A percentile compares a stretch with the other conserved stretches of the same genome.
Evolutionary conservation across 2,329 filamentous ascomycete genomes (phyloP).

Genomic region (Aureobasidium sp.): DNA sequence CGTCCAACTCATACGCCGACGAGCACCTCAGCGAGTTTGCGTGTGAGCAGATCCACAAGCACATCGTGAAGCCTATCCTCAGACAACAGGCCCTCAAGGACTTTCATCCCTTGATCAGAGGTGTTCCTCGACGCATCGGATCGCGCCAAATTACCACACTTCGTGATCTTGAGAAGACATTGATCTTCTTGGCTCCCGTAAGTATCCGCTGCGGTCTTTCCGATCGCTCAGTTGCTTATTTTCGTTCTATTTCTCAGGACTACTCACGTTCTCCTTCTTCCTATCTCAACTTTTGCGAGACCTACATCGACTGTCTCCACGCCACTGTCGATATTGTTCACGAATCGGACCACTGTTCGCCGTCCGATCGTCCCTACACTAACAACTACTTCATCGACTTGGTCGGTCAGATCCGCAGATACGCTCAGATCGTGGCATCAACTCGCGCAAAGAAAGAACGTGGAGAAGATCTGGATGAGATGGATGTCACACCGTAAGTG

Average conservation of each 20-base stretch:
- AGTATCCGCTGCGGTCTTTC: slow-evolving; percentile 51
- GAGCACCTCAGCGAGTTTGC: slow-evolving; percentile 62
- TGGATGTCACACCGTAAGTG: slow-evolving; percentile 45
- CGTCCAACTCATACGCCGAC: slow-evolving; percentile 36
- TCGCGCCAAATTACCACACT: slow-evolving; percentile 84
- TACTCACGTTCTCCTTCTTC: slow-evolving; percentile 60
- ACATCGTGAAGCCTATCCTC: slow-evolving; percentile 71
- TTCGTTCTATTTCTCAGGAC: slow-evolving; percentile 62
- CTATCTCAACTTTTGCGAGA: slow-evolving; percentile 85
- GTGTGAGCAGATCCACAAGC: slow-evolving; percentile 69
- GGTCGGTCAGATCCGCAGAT: slow-evolving; percentile 72
- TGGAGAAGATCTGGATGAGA: slow-evolving; percentile 45
- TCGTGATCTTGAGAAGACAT: slow-evolving; percentile 86
- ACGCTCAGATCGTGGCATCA: slow-evolving; percentile 75
- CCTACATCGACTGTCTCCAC: slow-evolving; percentile 83
- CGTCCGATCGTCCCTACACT: slow-evolving; percentile 83
- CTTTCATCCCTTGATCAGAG: slow-evolving; percentile 72
- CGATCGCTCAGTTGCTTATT: slow-evolving; percentile 61
- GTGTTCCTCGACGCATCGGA: slow-evolving; percentile 71
- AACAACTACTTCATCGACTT: slow-evolving; percentile 96
- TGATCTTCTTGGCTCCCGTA: slow-evolving; percentile 88
- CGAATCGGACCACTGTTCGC: slow-evolving; percentile 79
- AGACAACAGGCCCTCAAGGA: slow-evolving; percentile 65
- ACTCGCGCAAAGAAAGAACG: slow-evolving; percentile 60
- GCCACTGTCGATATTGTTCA: slow-evolving; percentile 78